These are phyloP conservation scores for Colletotrichum caudatum DNA, from an alignment of 2,329 filamentous ascomycete genomes.

Conservation along the genomic window DNA sequence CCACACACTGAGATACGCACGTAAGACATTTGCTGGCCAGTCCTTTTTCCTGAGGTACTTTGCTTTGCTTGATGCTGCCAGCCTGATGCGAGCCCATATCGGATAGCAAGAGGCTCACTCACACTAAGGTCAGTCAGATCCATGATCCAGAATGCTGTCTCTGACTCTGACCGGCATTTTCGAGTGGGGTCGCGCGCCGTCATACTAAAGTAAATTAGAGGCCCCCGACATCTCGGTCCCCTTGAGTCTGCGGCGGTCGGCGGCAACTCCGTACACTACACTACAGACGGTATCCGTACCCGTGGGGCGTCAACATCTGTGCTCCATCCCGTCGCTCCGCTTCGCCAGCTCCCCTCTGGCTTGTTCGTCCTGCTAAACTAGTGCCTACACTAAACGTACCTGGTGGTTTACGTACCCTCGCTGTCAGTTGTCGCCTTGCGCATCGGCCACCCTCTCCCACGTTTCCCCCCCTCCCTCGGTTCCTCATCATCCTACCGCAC, in stretches of 20 bases:
- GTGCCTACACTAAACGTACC: no score
- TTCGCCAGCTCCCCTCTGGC: no score
- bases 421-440: conserved; percentile 12
- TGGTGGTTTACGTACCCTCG: neutral
- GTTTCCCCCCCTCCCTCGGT: conserved; percentile 1
- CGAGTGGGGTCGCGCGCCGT: conserved; percentile 10
- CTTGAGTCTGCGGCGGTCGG: conserved; percentile 5
- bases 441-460: conserved; percentile 6
- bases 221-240: conserved; percentile 20
- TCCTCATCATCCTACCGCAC: neutral
- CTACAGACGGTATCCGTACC: neutral
- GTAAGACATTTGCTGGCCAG: neutral
- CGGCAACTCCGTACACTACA: neutral
- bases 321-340: neutral
- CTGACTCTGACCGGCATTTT: neutral
- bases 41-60: neutral
- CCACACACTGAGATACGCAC: no score
- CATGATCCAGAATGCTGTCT: neutral
- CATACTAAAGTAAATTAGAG: conserved; percentile 19
- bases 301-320: conserved; percentile 1
- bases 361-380: neutral
- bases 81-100: neutral
- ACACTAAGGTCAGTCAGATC: neutral
- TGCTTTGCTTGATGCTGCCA: neutral
- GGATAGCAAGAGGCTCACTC: neutral